Conservation (phyloP, 768 basidiomycete genomes). For the Chalciporus pseudorubinellus region DNA sequence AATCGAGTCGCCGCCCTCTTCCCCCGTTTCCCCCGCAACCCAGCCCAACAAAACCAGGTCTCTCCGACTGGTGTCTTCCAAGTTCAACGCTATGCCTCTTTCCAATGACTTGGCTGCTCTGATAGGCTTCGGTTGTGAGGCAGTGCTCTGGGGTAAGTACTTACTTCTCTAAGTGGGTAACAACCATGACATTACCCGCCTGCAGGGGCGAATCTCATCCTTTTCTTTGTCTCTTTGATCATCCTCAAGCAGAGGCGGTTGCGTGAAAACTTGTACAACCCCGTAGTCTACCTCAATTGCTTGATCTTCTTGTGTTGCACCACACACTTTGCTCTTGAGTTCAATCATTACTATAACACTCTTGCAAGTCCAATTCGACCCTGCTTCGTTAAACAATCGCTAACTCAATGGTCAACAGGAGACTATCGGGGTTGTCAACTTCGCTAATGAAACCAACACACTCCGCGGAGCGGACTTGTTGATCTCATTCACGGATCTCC, state of each 20-base stretch:
- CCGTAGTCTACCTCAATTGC: conserved; percentile 28
- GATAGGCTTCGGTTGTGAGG: conserved; percentile 38
- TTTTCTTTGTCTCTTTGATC: conserved; percentile 30
- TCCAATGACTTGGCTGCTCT: conserved; percentile 33
- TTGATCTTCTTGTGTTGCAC: conserved; percentile 35
- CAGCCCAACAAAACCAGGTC: background rate
- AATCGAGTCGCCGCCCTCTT: no score
- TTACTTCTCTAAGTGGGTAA: no score
- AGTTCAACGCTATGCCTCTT: conserved; percentile 21
- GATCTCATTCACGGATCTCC: conserved; percentile 36
- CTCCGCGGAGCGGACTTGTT: conserved; percentile 36
- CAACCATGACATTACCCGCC: background rate
- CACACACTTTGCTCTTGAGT: conserved; percentile 34
- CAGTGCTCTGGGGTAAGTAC: conserved; percentile 34
- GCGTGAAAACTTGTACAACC: conserved; percentile 14
- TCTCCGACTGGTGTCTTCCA: background rate
- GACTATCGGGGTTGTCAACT: conserved; percentile 26
- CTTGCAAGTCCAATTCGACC: conserved; percentile 27
- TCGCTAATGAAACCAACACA: conserved; percentile 29
- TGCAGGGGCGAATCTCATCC: conserved; percentile 21
- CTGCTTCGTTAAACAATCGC: background rate
- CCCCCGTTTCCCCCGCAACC: background rate
- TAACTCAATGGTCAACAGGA: conserved; percentile 14
- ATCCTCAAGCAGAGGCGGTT: conserved; percentile 18
- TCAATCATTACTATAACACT: conserved; percentile 32